Percentiles rank a stretch among this genome's conserved stretches.
phyloP scores from a whole-genome alignment of 805 yeast genomes.

The Gaillardinia entomophila region DNA sequence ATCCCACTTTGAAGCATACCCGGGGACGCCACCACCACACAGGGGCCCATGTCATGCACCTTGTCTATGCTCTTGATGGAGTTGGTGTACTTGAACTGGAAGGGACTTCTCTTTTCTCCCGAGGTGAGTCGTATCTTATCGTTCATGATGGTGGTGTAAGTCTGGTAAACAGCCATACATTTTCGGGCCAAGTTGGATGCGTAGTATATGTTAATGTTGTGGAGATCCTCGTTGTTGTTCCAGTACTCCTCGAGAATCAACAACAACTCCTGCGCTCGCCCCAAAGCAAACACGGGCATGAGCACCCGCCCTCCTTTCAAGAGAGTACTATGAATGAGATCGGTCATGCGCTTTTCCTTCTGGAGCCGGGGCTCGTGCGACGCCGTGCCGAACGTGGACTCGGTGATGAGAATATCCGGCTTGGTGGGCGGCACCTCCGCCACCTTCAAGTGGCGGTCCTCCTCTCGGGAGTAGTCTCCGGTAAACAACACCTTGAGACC shows the following conservation, averaged over 20 bases:
- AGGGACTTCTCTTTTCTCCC: constrained; percentile 58
- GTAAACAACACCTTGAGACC: constrained; percentile 86
- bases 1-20: constrained; percentile 98
- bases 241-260: constrained; percentile 93
- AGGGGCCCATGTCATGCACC: constrained; percentile 91
- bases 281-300: constrained; percentile 92
- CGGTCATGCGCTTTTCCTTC: constrained; percentile 76
- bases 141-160: constrained; percentile 96
- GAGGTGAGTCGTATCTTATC: constrained; percentile 67
- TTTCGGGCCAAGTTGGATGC: constrained; percentile 92
- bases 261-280: constrained; percentile 92
- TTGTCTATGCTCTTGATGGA: constrained; percentile 74
- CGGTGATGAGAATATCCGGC: constrained; percentile 89
- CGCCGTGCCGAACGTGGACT: constrained; percentile 96
- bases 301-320: constrained; percentile 86
- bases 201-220: constrained; percentile 76
- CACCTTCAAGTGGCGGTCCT: constrained; percentile 87
- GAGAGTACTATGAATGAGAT: constrained; percentile 76
- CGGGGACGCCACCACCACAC: constrained; percentile 94
- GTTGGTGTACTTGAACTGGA: constrained; percentile 79
- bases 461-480: constrained; percentile 95
- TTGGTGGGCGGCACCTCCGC: constrained; percentile 89
- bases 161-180: constrained; percentile 96
- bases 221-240: constrained; percentile 77
- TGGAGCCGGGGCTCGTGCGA: constrained; percentile 88